Base-by-base conservation (phyloP, 768 basidiomycete species). In the Lactarius sanguifluus region DNA sequence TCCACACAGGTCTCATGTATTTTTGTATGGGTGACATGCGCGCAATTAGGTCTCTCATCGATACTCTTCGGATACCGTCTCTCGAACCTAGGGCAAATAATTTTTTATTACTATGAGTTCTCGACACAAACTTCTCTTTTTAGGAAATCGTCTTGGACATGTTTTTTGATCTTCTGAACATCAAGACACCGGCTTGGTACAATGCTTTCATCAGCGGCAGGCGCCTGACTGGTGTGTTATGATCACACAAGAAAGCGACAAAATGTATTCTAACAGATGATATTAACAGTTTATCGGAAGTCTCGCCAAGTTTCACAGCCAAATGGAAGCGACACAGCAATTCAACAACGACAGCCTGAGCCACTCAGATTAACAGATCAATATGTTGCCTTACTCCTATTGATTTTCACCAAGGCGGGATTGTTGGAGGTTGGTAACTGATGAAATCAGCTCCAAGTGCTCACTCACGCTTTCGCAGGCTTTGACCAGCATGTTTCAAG, bases 101-200 rank as follows among this genome's bases (percentile, higher is more conserved):
- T 9, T 40, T 43, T 9, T 43, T 18, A n/a, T 30, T 8, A 6
- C 10, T 34, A 59, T 32, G 32, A 30, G 61, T 16, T 6, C 57
- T 28, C 23, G 13, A 47, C 36, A 25, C 47, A 52, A 59, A 68
- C 12, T 64, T 36, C 6, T 23, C 66, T 3, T 5, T 52, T 20
- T 71, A 97, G 96, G 96, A 98, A 80, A 86, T 94, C 36, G 81
- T 98, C 41, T 80, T 98, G 61, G 94, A 98, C 71, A 90, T 97
- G 85, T 91, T 98, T 72, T 98, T 98, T 72, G 91, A 93, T 67
- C 81, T 96, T 20, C 79, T 99, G 23, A 92, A 94, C 64, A 96
- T 98, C 77, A 92, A 92, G 75, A 84, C 91, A 0, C 92, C 94
- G 1, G 90, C 90, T 55, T 98, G 96, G 94, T 92, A 93, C 74